Evolutionary conservation across 164 flowering plant genomes (phyloP).

Genomic region (Litsea cubeba): DNA sequence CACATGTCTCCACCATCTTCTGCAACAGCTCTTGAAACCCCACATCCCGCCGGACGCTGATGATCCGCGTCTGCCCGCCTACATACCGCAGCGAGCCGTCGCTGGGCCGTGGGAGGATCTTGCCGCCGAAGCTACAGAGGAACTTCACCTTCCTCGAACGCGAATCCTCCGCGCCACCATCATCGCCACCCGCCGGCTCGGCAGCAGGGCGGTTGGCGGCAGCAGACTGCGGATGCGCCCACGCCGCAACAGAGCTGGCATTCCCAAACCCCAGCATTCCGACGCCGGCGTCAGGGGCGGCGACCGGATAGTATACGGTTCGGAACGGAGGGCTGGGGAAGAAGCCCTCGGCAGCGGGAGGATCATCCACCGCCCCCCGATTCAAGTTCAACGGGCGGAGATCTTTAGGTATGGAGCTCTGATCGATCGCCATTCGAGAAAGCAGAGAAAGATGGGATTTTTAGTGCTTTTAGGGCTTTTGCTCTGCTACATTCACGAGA

Average conservation of each 20-base stretch:
- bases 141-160: constrained; percentile 65
- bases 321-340: constrained; percentile 28
- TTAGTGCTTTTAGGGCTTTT: not conserved
- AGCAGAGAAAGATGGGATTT: too few species aligned
- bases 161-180: constrained; percentile 43
- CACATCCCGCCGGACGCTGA: constrained; percentile 52
- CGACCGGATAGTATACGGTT: constrained; percentile 31
- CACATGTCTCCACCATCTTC: constrained; percentile 60
- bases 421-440: constrained; percentile 59
- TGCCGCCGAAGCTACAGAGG: constrained; percentile 85
- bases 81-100: constrained; percentile 84
- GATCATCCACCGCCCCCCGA: constrained; percentile 43
- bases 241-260: constrained; percentile 6
- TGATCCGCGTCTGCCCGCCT: constrained; percentile 84
- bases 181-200: constrained; percentile 31
- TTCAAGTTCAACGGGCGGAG: constrained; percentile 57
- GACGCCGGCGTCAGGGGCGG: constrained; percentile 22
- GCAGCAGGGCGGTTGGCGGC: not conserved
- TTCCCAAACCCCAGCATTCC: constrained; percentile 37
- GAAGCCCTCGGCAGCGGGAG: constrained; percentile 21
- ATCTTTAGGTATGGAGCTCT: constrained; percentile 46
- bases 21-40: constrained; percentile 46
- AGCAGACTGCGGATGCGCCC: constrained; percentile 10
- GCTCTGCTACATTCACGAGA: not conserved
- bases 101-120: constrained; percentile 78